Evolutionary conservation across 768 basidiomycete species (phyloP).

Genomic region (Tulasnella sp.): DNA sequence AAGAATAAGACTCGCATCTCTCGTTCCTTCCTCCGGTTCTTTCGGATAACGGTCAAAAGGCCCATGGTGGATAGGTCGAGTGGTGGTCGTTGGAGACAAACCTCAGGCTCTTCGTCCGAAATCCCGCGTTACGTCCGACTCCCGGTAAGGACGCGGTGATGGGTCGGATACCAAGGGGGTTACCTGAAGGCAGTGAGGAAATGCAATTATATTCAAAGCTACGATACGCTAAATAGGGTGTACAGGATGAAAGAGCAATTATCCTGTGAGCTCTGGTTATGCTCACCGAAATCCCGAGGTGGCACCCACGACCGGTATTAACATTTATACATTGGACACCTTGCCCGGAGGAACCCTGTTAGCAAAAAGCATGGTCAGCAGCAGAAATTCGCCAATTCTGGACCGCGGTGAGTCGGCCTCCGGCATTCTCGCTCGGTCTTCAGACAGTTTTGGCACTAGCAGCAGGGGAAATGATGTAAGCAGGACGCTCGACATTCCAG

Average conservation of each 20-base stretch:
- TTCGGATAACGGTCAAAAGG: constrained; percentile 93
- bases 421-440: neutral
- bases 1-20: constrained; percentile 97
- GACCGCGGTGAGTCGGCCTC: neutral
- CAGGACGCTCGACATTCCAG: neutral
- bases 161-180: neutral
- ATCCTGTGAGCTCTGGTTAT: no score
- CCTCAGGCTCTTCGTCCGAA: neutral
- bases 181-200: neutral
- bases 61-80: constrained; percentile 60
- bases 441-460: neutral
- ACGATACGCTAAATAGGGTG: no score
- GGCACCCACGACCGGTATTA: no score
- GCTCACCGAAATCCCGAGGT: no score
- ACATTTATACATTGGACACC: neutral
- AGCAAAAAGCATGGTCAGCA: neutral
- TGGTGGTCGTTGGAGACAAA: neutral
- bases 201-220: no score
- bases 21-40: constrained; percentile 92
- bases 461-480: neutral
- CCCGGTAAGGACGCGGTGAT: neutral
- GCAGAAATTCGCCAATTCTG: neutral
- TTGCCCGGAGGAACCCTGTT: neutral
- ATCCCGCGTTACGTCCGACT: neutral
- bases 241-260: no score